These are phyloP conservation scores for Suillus hirtellus DNA, from an alignment of 768 basidiomycete species.

Conservation along the genomic window DNA sequence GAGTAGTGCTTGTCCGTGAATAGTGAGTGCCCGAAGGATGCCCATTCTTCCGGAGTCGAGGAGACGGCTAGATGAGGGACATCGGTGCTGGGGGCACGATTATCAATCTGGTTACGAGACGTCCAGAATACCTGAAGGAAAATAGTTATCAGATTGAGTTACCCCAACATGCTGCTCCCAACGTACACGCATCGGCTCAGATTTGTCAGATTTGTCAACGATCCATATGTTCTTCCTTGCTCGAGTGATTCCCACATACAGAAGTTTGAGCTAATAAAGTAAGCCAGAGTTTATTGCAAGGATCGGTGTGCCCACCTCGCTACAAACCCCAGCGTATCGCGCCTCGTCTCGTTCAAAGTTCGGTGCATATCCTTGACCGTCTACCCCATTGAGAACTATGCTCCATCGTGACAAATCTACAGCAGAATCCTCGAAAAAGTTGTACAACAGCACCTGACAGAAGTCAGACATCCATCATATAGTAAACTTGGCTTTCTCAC, in stretches of 20 bases:
- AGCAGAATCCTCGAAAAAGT: conserved; percentile 70
- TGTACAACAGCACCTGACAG: conserved; percentile 64
- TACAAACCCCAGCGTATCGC: conserved; percentile 55
- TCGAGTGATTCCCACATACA: conserved; percentile 72
- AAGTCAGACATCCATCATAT: background rate
- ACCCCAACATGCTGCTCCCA: background rate
- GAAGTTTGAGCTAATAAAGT: conserved; percentile 52
- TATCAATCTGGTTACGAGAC: conserved; percentile 43
- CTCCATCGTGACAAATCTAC: conserved; percentile 58
- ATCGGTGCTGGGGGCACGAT: conserved; percentile 50
- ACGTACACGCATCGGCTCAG: conserved; percentile 58
- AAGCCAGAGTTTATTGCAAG: background rate
- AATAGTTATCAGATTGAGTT: conserved; percentile 1
- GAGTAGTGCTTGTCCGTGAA: conserved; percentile 39
- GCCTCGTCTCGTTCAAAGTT: conserved; percentile 43
- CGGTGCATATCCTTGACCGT: conserved; percentile 38
- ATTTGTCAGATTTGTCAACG: conserved; percentile 58
- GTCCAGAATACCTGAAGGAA: conserved; percentile 52
- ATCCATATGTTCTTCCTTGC: conserved; percentile 73
- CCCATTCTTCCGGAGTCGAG: conserved; percentile 53
- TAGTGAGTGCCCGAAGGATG: conserved; percentile 39
- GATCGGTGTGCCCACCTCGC: conserved; percentile 43
- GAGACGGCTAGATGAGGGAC: conserved; percentile 54
- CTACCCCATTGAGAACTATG: conserved; percentile 47
- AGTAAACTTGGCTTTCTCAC: conserved; percentile 3